Evolutionary conservation across 1,284 basidiomycete species (phyloP), one percentile per base, ranked within the genome.

Genomic region (Trichosporon sp.): DNA sequence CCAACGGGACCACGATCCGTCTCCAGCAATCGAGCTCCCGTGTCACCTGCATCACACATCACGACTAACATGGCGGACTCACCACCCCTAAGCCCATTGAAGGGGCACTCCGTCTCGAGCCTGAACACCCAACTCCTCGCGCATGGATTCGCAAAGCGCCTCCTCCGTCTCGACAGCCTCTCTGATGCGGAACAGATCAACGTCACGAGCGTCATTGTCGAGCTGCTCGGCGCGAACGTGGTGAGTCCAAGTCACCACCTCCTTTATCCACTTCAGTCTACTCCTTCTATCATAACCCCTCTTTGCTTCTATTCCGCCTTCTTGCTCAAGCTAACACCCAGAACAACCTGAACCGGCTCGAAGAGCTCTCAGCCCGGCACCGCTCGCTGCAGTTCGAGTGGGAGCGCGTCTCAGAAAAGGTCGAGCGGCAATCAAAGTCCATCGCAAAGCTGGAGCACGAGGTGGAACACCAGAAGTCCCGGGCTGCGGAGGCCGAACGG

Each of bases 341-440:
- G 93, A 88, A 91, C 77, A 94, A 96, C 80, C 90, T 94, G 86
- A 85, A 88, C 10, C 87, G 89, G n/a, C 89, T 91, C 26, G 94
- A 96, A 75, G 88, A 91, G 4, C 79, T 94, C 3, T 87, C 89
- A 0, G 90, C 91, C 0, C 91, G 92, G 74, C 84, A 92, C 51
- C 87, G 92, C 16, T 93, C 91, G 0, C 83, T 94, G 2, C 87
- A 89, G 8, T 95, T 96, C 75, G 94, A 96, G 77, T 87, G 92
- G 71, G 92, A 95, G 77, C 88, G 93, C 1, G 85, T 94, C 63
- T 82, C 84, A 46, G 88, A 88, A 16, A 89, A 91, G 86, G 87
- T 65, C 16, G 70, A 66, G n/a, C 65, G 67, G 46, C 35, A 73
- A 3, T 73, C 75, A 37, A 71, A 56, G 1, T 59, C 71, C 1